Base-by-base conservation (phyloP, 179 eudicot genomes). In the Actinidia chinensis region DNA sequence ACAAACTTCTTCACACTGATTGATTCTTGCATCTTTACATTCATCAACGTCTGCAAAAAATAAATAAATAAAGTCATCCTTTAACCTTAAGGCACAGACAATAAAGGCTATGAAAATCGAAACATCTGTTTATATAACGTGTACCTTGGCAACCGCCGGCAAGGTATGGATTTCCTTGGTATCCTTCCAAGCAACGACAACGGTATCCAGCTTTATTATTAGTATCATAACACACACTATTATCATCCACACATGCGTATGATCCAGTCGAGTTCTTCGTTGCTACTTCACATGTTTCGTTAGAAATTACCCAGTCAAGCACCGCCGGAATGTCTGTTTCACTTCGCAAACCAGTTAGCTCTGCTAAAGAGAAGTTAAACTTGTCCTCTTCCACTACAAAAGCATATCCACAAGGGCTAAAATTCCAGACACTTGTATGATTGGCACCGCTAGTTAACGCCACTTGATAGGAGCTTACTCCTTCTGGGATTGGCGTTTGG, bases 391-490 rank as follows among this genome's bases (percentile, higher is more conserved):
- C 58, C 6, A 40, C 77, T 2, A 74, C 28, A 58, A 74, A 74
- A 8, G 50, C 66, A 58, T 55, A 40, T 12, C 89, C 79, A 54
- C 89, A 87, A 0, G 80, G 80, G 18, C 66, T 81, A 56, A 74
- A 74, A 8, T 2, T 0, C 36, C 14, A 54, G 13, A 82, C 83
- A 0, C 2, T 0, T 4, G 42, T 66, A 50, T 82, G 83, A 22
- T 79, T 76, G n/a, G 6, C 4, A 1, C 8, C 68, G 61, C 82
- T 84, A 2, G 13, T 14, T 0, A 79, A 54, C 10, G n/a, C 12
- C 6, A 58, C n/a, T 0, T 46, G 20, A 20, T 76, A 42, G 23
- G 23, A 47, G 14, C 52, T 77, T 4, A 87, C 79, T 1, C 80
- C 86, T 3, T 77, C 78, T 0, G 86, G 86, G 17, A 85, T 79